phyloP scores from a whole-genome alignment of 1,284 basidiomycete species.

The Xanthoconium separans region DNA sequence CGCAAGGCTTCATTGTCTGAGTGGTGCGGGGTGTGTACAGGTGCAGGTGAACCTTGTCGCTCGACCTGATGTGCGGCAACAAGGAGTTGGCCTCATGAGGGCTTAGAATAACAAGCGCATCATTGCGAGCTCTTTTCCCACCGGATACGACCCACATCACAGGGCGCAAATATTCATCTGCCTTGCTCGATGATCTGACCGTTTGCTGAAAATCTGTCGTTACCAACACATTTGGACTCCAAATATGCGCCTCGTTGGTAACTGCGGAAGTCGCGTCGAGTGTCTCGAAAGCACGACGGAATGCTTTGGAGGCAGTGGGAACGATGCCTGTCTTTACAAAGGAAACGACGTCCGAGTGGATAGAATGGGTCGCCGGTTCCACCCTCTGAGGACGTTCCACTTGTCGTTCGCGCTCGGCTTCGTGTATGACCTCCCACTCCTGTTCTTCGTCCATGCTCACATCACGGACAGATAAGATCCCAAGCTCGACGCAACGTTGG shows the following conservation, averaged over 20 bases:
- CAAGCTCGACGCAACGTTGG: conserved; percentile 31
- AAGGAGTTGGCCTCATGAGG: conserved; percentile 45
- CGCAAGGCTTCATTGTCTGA: conserved; percentile 38
- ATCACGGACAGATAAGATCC: conserved; percentile 18
- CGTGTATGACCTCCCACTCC: conserved; percentile 46
- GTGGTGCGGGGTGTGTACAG: conserved; percentile 33
- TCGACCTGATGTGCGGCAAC: conserved; percentile 37
- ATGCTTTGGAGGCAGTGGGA: not conserved
- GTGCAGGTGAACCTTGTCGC: conserved; percentile 39
- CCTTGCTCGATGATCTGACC: not conserved
- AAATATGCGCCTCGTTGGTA: conserved; percentile 12
- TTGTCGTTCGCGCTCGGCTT: conserved; percentile 42
- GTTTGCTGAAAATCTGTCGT: conserved; percentile 33
- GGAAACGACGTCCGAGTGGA: conserved; percentile 18
- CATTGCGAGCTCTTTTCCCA: not conserved
- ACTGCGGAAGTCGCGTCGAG: conserved; percentile 13
- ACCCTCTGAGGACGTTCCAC: conserved; percentile 34
- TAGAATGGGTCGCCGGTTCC: conserved; percentile 19
- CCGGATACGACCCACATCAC: conserved; percentile 48
- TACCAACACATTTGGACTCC: conserved; percentile 22
- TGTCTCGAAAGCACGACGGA: conserved; percentile 15
- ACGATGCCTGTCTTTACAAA: conserved; percentile 30
- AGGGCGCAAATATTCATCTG: conserved; percentile 40
- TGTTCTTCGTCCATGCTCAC: conserved; percentile 44
- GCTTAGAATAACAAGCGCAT: conserved; percentile 41